These are phyloP conservation scores for Auricularia cornea DNA, from an alignment of 768 basidiomycete genomes.

Conservation along the genomic window DNA sequence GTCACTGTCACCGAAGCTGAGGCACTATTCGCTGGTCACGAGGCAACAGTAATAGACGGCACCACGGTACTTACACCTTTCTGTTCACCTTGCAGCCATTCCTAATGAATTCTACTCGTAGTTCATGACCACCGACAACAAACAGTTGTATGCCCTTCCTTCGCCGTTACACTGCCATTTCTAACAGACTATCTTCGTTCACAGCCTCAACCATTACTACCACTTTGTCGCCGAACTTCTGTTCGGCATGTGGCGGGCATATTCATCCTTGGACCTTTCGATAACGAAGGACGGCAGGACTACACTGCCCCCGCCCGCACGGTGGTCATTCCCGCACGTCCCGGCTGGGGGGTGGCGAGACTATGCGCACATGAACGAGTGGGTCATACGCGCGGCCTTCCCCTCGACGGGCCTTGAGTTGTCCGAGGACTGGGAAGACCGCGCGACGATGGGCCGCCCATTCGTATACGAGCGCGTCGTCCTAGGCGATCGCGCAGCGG, in stretches of 20 bases:
- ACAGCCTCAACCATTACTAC: slow-evolving; percentile 84
- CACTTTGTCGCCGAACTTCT: slow-evolving; percentile 90
- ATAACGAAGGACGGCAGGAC: slow-evolving; percentile 63
- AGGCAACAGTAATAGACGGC: slow-evolving; percentile 72
- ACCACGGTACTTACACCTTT: slow-evolving; percentile 51
- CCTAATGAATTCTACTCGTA: slow-evolving; percentile 23
- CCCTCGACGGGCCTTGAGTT: slow-evolving; percentile 78
- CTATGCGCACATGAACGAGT: slow-evolving; percentile 87
- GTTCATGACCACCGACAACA: slow-evolving; percentile 78
- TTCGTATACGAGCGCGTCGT: slow-evolving; percentile 84
- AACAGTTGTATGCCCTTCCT: slow-evolving; percentile 58
- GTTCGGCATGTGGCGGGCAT: slow-evolving; percentile 89
- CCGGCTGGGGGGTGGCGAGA: slow-evolving; percentile 81
- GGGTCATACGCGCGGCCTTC: slow-evolving; percentile 69
- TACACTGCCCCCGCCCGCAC: slow-evolving; percentile 61
- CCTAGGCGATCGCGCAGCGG: slow-evolving; percentile 77
- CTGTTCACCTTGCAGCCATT: neutral
- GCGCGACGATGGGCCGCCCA: slow-evolving; percentile 55
- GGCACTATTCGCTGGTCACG: slow-evolving; percentile 51
- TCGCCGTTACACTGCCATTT: neutral
- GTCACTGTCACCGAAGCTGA: slow-evolving; percentile 62
- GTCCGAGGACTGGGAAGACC: slow-evolving; percentile 75
- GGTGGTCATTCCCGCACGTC: slow-evolving; percentile 67
- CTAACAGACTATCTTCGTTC: neutral
- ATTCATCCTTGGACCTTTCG: slow-evolving; percentile 66